phyloP scores from a whole-genome alignment of 2,329 filamentous ascomycete species.

The Penicillium sp. region DNA sequence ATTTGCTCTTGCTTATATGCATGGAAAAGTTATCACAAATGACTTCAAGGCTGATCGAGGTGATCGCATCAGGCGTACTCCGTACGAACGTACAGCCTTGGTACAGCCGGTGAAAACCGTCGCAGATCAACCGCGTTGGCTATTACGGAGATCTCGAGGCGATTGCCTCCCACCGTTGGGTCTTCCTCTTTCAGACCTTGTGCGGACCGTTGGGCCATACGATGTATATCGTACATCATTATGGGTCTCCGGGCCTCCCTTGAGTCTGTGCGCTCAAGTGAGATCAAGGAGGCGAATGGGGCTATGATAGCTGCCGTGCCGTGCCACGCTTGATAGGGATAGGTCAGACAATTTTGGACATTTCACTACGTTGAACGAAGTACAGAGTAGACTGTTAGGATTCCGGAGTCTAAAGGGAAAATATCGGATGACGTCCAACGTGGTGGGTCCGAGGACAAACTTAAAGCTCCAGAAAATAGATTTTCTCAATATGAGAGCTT shows the following conservation, averaged over 20 bases:
- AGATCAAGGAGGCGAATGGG: background rate
- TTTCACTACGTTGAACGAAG: too few species aligned
- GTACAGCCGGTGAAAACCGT: background rate
- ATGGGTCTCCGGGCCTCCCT: constrained; percentile 11
- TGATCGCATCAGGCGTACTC: background rate
- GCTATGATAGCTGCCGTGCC: background rate
- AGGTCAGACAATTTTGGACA: background rate
- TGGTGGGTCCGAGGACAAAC: constrained; percentile 1
- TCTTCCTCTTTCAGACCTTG: constrained; percentile 9
- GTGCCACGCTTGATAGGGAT: background rate
- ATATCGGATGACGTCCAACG: background rate
- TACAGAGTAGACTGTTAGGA: background rate
- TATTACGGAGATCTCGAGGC: constrained; percentile 14
- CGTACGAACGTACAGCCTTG: background rate
- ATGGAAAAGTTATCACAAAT: constrained; percentile 3
- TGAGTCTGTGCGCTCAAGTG: constrained; percentile 12
- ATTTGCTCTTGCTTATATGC: constrained; percentile 8
- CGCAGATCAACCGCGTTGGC: constrained; percentile 9
- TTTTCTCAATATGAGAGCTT: background rate
- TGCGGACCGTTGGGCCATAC: constrained; percentile 17
- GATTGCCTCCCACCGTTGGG: constrained; percentile 13
- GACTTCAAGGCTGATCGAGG: background rate
- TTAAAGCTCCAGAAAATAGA: constrained; percentile 3
- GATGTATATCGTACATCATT: constrained; percentile 8
- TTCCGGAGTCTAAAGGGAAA: background rate